phyloP scores from a whole-genome alignment of 2,329 filamentous ascomycete species.

The Leptodontidium sp. region DNA sequence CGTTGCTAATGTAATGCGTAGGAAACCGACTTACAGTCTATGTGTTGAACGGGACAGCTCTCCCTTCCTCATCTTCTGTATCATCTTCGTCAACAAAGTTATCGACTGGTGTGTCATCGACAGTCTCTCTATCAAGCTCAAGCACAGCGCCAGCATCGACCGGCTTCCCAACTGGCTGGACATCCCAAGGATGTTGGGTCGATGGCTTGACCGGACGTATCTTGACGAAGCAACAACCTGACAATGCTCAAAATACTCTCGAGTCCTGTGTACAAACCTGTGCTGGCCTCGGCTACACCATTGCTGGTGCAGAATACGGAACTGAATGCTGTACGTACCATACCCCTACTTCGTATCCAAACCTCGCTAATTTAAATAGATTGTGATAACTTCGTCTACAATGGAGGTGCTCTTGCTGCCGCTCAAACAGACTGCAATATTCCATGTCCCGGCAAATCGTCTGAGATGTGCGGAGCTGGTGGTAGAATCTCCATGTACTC shows the following conservation, averaged over 20 bases:
- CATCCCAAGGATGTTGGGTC: conserved; percentile 41
- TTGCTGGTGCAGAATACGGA: conserved; percentile 49
- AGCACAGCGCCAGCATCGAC: conserved; percentile 26
- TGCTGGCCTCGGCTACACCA: conserved; percentile 40
- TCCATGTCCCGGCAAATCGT: conserved; percentile 39
- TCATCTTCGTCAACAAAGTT: conserved; percentile 11
- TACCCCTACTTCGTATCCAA: neutral
- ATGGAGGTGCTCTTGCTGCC: conserved; percentile 38
- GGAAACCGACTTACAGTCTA: conserved; percentile 40
- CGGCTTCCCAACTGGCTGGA: conserved; percentile 40
- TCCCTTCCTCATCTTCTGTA: conserved; percentile 17
- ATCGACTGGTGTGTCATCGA: conserved; percentile 6
- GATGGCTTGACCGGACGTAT: conserved; percentile 40
- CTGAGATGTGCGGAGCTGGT: conserved; percentile 36
- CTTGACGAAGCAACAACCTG: conserved; percentile 35
- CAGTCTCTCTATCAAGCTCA: conserved; percentile 9
- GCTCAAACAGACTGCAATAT: conserved; percentile 48
- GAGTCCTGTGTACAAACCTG: conserved; percentile 48
- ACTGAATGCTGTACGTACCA: conserved; percentile 35
- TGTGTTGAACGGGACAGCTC: conserved; percentile 34
- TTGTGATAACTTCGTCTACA: conserved; percentile 44
- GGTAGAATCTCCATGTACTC: conserved; percentile 34
- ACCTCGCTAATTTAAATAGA: neutral
- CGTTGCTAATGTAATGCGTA: neutral
- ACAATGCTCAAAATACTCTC: conserved; percentile 35